Base-by-base conservation (phyloP, 1,284 basidiomycete species). In the Ceratobasidium sp. region DNA sequence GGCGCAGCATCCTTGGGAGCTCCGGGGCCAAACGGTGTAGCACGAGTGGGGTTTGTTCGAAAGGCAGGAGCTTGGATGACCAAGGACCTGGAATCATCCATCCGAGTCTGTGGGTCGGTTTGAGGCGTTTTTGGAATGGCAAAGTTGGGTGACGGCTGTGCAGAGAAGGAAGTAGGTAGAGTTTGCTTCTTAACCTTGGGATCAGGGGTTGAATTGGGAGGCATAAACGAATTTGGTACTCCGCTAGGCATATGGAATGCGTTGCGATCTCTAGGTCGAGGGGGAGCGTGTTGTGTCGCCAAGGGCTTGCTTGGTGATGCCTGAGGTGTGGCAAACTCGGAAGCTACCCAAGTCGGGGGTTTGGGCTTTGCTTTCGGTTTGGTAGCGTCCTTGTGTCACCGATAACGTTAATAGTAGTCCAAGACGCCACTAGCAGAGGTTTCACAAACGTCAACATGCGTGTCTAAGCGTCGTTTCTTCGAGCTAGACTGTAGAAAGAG, bases 341-440 rank as follows among this genome's bases (percentile, higher is more conserved):
- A 73, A 48, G 70, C 14, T 23, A 64, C 59, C 70, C 70, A 73
- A n/a, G 33, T 46, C 30, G 70, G 70, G 7, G 70, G 41, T 30
- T 73, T 73, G 70, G 70, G 70, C 57, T 64, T 73, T 6, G 23
- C 4, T 52, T 62, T 73, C 35, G 70, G 50, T 41, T 18, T 44
- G 27, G 59, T 30, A 20, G n/a, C 46, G 46, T 46, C 59, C 70
- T 73, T 73, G 44, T 10, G 30, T 35, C 5, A 55, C 18, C 30
- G 27, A 73, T 38, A 50, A 27, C 12, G 35, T 35, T 35, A 35
- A 27, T 57, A 62, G 41, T 41, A 5, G 46, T 62, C 62, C 38
- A 38, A 44, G 62, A 30, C 6, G 14, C 62, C 62, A 27, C 18
- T 38, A 33, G 70, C 23, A 41, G 12, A 27, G 64, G 38, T 64